Percentiles rank a stretch among this genome's conserved stretches.
These are phyloP conservation scores for Cylindrotheca closterium DNA, from an alignment of 108 stramenopile species.

Conservation along the genomic window DNA sequence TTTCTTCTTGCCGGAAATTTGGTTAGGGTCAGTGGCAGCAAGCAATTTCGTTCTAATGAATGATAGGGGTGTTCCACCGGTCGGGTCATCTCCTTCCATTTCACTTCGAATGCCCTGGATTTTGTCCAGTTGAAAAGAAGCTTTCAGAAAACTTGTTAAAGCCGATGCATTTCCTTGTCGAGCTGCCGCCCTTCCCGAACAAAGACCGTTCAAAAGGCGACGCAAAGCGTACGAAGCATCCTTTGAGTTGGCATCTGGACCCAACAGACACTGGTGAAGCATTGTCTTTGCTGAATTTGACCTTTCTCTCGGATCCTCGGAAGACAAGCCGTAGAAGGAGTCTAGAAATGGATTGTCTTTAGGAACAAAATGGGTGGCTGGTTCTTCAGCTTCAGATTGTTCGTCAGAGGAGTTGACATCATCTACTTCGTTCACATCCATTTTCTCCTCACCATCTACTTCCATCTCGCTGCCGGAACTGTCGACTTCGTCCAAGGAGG, in stretches of 20 bases:
- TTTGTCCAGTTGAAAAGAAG: constrained; percentile 39
- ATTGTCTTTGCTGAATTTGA: constrained; percentile 65
- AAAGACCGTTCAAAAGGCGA: constrained; percentile 79
- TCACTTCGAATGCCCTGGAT: constrained; percentile 38
- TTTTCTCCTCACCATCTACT: constrained; percentile 31
- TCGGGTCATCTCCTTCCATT: constrained; percentile 10
- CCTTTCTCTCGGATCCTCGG: constrained; percentile 55
- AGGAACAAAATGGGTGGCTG: neutral
- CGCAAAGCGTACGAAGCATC: constrained; percentile 81
- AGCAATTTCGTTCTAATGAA: constrained; percentile 59
- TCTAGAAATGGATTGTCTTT: constrained; percentile 65
- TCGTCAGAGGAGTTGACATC: constrained; percentile 25
- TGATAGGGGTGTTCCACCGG: constrained; percentile 13
- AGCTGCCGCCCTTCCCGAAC: constrained; percentile 79
- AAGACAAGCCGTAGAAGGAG: constrained; percentile 75
- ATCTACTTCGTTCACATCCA: constrained; percentile 31
- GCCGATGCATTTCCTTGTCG: constrained; percentile 85
- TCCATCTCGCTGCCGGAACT: constrained; percentile 24
- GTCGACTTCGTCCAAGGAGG: constrained; percentile 12
- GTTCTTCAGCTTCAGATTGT: constrained; percentile 17
- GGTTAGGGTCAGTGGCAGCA: constrained; percentile 38
- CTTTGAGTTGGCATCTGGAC: constrained; percentile 50
- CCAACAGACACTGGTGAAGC: constrained; percentile 66
- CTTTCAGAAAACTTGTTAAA: constrained; percentile 68
- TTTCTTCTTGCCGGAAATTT: constrained; percentile 60